Conservation (phyloP, 2,329 filamentous ascomycete genomes). For the Exophiala xenobiotica region DNA sequence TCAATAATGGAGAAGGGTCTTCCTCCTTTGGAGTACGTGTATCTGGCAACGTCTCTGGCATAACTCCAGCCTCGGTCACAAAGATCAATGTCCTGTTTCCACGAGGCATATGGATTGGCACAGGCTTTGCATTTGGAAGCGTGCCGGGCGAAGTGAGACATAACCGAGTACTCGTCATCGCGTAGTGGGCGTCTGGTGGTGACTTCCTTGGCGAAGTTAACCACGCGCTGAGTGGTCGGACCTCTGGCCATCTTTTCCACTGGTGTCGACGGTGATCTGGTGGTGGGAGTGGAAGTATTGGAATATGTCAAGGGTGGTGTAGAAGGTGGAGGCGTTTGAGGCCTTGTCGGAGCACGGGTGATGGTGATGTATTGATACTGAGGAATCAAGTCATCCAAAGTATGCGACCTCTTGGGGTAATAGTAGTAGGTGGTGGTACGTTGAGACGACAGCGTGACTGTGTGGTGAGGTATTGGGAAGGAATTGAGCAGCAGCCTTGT, state of each 20-base stretch:
- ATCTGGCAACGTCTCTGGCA: conserved; percentile 38
- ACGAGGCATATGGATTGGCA: conserved; percentile 33
- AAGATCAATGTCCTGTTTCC: conserved; percentile 33
- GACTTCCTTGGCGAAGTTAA: conserved; percentile 25
- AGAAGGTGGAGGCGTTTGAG: conserved; percentile 8
- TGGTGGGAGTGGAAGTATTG: conserved; percentile 23
- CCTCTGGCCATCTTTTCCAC: conserved; percentile 24
- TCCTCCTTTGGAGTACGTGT: conserved; percentile 38
- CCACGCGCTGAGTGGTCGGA: conserved; percentile 24
- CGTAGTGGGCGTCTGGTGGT: conserved; percentile 29
- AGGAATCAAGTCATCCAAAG: conserved; percentile 7
- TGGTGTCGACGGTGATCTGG: conserved; percentile 18
- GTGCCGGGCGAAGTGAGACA: conserved; percentile 38
- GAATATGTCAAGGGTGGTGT: conserved; percentile 25
- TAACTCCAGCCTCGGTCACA: conserved; percentile 37
- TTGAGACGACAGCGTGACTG: conserved; percentile 29
- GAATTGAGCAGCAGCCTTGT: conserved; percentile 15
- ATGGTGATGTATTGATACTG: conserved; percentile 25
- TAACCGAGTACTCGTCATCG: conserved; percentile 39
- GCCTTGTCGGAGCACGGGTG: conserved; percentile 20
- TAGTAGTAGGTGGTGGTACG: conserved; percentile 29
- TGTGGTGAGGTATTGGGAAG: conserved; percentile 1
- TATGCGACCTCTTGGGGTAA: conserved; percentile 22
- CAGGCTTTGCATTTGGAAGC: conserved; percentile 37
- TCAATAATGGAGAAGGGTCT: conserved; percentile 45